Percentiles rank a stretch among this genome's conserved stretches.
Conservation (phyloP, 805 yeast genomes). For the Yamadazyma ubonensis region DNA sequence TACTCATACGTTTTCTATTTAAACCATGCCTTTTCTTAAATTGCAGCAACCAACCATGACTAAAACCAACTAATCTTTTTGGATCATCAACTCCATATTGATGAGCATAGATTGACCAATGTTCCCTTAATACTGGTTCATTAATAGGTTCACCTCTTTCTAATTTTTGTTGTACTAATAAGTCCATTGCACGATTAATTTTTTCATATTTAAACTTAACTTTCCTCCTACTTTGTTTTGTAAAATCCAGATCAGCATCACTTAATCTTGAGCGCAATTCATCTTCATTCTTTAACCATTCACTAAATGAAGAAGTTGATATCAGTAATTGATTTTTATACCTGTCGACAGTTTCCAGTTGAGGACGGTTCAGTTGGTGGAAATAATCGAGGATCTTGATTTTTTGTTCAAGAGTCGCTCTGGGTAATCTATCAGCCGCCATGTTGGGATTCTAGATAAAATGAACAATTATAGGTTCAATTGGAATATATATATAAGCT, state of each 20-base stretch:
- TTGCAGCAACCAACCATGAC: constrained; percentile 64
- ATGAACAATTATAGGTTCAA: background rate
- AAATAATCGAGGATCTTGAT: constrained; percentile 52
- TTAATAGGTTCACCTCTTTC: constrained; percentile 47
- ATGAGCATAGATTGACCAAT: constrained; percentile 56
- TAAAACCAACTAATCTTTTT: constrained; percentile 51
- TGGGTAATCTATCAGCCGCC: constrained; percentile 27
- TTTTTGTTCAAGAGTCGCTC: constrained; percentile 61
- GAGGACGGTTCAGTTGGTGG: constrained; percentile 50
- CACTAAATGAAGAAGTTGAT: constrained; percentile 59
- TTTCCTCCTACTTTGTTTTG: constrained; percentile 42
- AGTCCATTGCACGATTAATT: constrained; percentile 60
- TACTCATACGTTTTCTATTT: constrained; percentile 29
- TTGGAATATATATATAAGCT: background rate
- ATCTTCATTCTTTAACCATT: constrained; percentile 57
- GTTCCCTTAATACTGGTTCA: constrained; percentile 54
- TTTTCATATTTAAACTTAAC: constrained; percentile 54
- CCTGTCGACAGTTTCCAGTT: constrained; percentile 55
- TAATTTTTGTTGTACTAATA: constrained; percentile 45
- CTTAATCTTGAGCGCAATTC: constrained; percentile 47
- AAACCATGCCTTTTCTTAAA: constrained; percentile 59
- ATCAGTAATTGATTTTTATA: constrained; percentile 51
- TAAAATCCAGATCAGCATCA: constrained; percentile 32
- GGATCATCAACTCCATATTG: constrained; percentile 60
- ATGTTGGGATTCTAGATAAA: background rate